Percentiles rank a stretch among this genome's conserved stretches.
Conservation (phyloP, 2,329 filamentous ascomycete species). For the Amauroascus niger region DNA sequence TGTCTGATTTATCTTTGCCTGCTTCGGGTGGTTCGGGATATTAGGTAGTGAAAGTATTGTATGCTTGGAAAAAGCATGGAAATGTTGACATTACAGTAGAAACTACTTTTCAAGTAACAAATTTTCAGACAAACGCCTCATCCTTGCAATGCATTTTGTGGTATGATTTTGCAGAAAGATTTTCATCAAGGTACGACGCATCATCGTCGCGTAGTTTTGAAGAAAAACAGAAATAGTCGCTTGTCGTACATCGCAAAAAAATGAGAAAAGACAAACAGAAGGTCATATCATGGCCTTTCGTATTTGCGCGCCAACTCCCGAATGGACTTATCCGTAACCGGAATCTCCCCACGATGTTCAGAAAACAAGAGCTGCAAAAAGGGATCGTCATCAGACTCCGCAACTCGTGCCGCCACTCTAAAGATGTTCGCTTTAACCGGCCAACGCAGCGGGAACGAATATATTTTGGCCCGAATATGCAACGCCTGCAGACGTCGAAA, state of each 20-base stretch:
- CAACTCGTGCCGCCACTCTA: slow-evolving; percentile 25
- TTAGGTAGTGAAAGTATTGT: too few species aligned
- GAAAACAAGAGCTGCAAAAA: slow-evolving; percentile 28
- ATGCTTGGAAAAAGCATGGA: too few species aligned
- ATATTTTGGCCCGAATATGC: slow-evolving; percentile 26
- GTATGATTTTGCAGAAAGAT: too few species aligned
- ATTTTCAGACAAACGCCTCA: too few species aligned
- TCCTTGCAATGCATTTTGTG: too few species aligned
- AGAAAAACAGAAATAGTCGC: too few species aligned
- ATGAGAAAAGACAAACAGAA: background rate
- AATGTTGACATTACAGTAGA: too few species aligned
- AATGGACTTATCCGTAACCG: slow-evolving; percentile 17
- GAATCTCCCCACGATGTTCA: slow-evolving; percentile 28
- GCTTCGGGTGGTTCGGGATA: too few species aligned
- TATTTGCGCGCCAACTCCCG: slow-evolving; percentile 23
- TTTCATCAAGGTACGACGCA: too few species aligned
- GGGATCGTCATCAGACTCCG: slow-evolving; percentile 24
- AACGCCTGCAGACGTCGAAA: slow-evolving; percentile 27
- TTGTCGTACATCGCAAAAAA: background rate
- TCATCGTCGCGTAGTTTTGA: too few species aligned
- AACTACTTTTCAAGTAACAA: too few species aligned
- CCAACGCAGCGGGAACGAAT: slow-evolving; percentile 28
- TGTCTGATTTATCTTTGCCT: too few species aligned
- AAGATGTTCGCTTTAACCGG: slow-evolving; percentile 29
- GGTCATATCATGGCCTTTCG: background rate